A percentile compares a stretch with the other conserved stretches of the same genome.
Conservation (phyloP, 345 rosid genomes). For the Conringia planisiliqua region DNA sequence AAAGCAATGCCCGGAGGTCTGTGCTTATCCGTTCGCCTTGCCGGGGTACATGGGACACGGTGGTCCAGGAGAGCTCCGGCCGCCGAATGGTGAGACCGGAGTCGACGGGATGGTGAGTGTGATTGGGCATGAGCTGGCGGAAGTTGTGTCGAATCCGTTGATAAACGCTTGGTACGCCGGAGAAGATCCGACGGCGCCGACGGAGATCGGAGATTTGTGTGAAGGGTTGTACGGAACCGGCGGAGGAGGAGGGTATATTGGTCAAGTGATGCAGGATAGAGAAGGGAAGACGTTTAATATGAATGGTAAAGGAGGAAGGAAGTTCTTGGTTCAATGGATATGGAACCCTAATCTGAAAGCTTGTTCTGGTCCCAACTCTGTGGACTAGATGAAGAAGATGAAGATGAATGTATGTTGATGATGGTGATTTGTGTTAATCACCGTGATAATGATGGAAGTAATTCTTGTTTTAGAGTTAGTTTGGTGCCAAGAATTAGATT, state of each 20-base stretch:
- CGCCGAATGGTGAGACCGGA: slow-evolving; percentile 84
- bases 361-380: slow-evolving; percentile 78
- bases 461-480: background rate
- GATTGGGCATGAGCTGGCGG: slow-evolving; percentile 92
- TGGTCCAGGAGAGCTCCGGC: slow-evolving; percentile 53
- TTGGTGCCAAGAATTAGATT: background rate
- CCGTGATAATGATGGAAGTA: slow-evolving; percentile 4
- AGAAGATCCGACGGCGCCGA: slow-evolving; percentile 93
- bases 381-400: slow-evolving; percentile 39
- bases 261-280: slow-evolving; percentile 73
- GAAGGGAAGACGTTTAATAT: slow-evolving; percentile 63
- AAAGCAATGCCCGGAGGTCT: slow-evolving; percentile 86
- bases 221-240: slow-evolving; percentile 94
- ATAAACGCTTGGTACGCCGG: slow-evolving; percentile 99
- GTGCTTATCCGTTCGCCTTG: slow-evolving; percentile 89
- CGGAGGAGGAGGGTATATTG: slow-evolving; percentile 90
- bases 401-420: background rate
- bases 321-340: slow-evolving; percentile 83
- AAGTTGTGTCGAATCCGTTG: slow-evolving; percentile 76
- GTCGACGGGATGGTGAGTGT: slow-evolving; percentile 97
- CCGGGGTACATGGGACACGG: slow-evolving; percentile 83
- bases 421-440: slow-evolving; percentile 16
- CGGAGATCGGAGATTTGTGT: slow-evolving; percentile 81
- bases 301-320: slow-evolving; percentile 70
- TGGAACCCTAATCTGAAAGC: slow-evolving; percentile 84